phyloP scores from a whole-genome alignment of 176 grass and related monocot genomes.

The Cymbopogon citratus region DNA sequence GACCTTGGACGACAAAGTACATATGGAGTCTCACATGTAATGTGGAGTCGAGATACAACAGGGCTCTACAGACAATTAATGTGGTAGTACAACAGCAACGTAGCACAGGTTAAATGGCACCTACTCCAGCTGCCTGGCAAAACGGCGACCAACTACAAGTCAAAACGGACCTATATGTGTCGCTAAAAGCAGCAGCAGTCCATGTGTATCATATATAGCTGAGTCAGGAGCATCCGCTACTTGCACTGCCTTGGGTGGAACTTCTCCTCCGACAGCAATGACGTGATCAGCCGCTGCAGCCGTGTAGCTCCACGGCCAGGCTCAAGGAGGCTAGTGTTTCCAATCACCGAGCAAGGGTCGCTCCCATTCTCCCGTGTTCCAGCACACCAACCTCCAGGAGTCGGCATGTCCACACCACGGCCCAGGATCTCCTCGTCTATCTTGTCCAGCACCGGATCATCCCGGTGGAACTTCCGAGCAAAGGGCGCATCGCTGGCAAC shows the following conservation, averaged over 20 bases:
- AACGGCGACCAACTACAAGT: background rate
- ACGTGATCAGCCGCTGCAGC: constrained; percentile 33
- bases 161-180: background rate
- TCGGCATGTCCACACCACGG: constrained; percentile 30
- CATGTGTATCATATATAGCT: background rate
- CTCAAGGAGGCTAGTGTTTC: constrained; percentile 24
- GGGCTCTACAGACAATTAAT: background rate
- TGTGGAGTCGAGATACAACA: background rate
- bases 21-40: background rate
- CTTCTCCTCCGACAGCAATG: constrained; percentile 45
- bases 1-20: background rate
- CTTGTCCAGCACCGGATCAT: constrained; percentile 46
- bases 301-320: constrained; percentile 45
- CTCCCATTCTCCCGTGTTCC: constrained; percentile 40
- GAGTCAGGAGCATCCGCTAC: constrained; percentile 14
- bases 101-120: background rate
- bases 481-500: constrained; percentile 46
- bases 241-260: constrained; percentile 65
- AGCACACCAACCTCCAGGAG: constrained; percentile 52
- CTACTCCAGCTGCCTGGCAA: constrained; percentile 17
- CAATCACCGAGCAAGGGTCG: constrained; percentile 40
- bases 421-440: constrained; percentile 46
- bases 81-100: constrained; percentile 24
- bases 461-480: constrained; percentile 48
- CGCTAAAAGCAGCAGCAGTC: constrained; percentile 20